Base-by-base conservation (phyloP, 805 yeast species). In the Lachancea dasiensis region DNA sequence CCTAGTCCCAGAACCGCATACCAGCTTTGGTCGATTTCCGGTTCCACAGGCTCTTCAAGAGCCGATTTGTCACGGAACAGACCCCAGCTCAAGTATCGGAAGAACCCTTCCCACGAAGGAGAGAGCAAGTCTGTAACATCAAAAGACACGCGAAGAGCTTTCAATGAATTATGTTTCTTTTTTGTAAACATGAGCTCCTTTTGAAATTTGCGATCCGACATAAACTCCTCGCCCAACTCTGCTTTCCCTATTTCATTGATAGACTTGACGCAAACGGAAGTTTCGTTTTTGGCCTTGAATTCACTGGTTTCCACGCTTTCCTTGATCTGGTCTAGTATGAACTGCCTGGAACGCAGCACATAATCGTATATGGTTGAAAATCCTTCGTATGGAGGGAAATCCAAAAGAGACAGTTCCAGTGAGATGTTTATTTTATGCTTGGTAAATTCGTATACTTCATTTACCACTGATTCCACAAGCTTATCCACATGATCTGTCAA, bases 131-230 rank as follows among this genome's bases (percentile, higher is more conserved):
- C 97, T n/a, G 68, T 38, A 4, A 84, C 27, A 9, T 81, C 75
- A 17, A 90, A 68, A 15, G 74, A 70, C 18, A 75, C 75, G 33
- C 74, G 68, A 19, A 89, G 65, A 27, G 72, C 69, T 45, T 80
- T 74, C 24, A 73, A 68, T 23, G 79, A 60, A 4, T 70, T 58
- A 51, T 92, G 95, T 27, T 70, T 73, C 40, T 71, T 70, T 48
- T 86, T 77, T 2, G 86, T 75, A 52, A 87, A 90, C 97, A 92
- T 92, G 27, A 82, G 71, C 20, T 77, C 79, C 7, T 82, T 72
- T 41, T 81, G 73, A 57, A 86, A 86, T 6, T 69, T 70, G 36
- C 78, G 74, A 36, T 78, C 81, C 19, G 73, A 48, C 59, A 69
- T 67, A 30, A 68, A 70, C 20, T 76, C 81, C 21, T 74, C 73